Evolutionary conservation across 768 basidiomycete species (phyloP), one percentile per base, ranked within the genome.

Genomic region (Lactarius trivialis): DNA sequence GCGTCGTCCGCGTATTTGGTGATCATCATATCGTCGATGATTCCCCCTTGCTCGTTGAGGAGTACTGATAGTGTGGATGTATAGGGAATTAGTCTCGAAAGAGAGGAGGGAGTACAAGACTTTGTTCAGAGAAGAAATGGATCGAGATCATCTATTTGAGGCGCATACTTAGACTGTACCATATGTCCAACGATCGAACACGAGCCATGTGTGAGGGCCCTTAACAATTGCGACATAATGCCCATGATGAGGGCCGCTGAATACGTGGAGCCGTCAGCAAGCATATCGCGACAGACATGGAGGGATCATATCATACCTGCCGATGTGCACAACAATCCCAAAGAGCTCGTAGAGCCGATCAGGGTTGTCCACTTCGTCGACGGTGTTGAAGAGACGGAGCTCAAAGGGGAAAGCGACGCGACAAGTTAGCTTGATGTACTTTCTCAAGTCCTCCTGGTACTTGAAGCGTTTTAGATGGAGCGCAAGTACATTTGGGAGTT

Each of bases 131-230:
- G n/a, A 34, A 12, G 34, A 17, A n/a, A 55, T 8, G 39, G 24
- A 7, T 11, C 45, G 21, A n/a, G n/a, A n/a, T n/a, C n/a, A n/a
- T 41, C 41, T 50, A 33, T 14, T n/a, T 58, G 37, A 15, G 36
- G n/a, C 5, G 60, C 82, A 53, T 69, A 93, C 92, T 85, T 88
- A 36, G 85, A 84, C 73, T 98, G 96, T 17, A 98, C 90, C 96
- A 99, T 99, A 74, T 99, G 97, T 24, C 92, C 92, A 30, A 99
- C 97, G 70, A n/a, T 99, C 97, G 68, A 98, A 98, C 54, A 96
- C 80, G 62, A 93, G 79, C 97, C 97, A 99, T 54, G 81, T 73
- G 2, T 70, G 88, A 64, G 83, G 80, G 2, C 89, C 89, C 72
- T 91, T 93, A 73, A 98, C 89, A 69, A 98, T 87, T 68, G 95